Base-by-base conservation (phyloP, 2,329 filamentous ascomycete species). In the Penicillium sp. region DNA sequence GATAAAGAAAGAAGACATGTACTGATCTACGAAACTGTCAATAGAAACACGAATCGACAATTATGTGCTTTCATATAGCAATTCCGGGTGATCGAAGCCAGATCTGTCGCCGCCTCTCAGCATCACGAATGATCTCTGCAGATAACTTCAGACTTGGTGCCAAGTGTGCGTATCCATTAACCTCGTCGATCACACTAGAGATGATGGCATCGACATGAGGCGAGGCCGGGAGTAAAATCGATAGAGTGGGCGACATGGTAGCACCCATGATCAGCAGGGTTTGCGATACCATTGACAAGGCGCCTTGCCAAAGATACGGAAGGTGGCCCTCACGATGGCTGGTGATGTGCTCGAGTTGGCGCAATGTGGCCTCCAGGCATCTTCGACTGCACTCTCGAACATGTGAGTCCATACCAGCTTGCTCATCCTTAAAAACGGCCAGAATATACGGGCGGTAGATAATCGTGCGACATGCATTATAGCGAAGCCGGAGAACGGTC, bases 391-490 rank as follows among this genome's bases (percentile, higher is more conserved):
- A 90, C 49, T 91, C 89, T 63, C 88, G 84, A 49, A 93, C 90
- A 11, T 84, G 82, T 11, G 85, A 86, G 74, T 93, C 90, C 66
- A 89, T 74, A 14, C 88, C 84, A 22, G 88, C 83, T 63, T 86
- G 86, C 66, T 92, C 89, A 59, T 93, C 90, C 68, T 92, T 87
- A 22, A 95, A 76, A 2, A 93, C 90, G 11, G 89, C 89, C 57
- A 92, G 79, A 59, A 93, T 90, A 71, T 93, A 93, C 0, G 90
- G 90, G 27, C 90, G 84, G 76, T 91, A 93, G 63, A 95, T 93
- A 67, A 93, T 93, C 26, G 90, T 93, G 55, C 90, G 87, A 73
- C 90, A 95, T 43, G 90, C 90, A 72, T 91, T 93, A 76, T 93
- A 95, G 29, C 90, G 84, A 58, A 93, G 79, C 46, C 90, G 83